Percentiles rank a stretch among this genome's conserved stretches.
phyloP scores from a whole-genome alignment of 345 rosid genomes.

The Syzygium grande region DNA sequence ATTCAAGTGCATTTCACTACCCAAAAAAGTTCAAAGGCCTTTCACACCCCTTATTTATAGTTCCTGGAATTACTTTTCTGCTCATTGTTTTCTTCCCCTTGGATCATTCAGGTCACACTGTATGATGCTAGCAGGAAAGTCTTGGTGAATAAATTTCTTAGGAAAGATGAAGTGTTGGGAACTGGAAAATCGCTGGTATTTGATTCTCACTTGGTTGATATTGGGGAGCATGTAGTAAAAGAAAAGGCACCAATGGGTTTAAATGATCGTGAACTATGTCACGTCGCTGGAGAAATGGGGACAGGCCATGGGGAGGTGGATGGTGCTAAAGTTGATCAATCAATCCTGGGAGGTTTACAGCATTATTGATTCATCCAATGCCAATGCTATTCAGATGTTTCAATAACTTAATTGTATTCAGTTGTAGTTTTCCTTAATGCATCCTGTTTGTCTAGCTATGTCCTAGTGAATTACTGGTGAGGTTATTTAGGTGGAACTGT shows the following conservation, averaged over 20 bases:
- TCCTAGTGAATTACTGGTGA: background rate
- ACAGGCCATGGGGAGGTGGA: background rate
- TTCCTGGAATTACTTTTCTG: background rate
- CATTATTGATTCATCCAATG: background rate
- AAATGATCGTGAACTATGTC: conserved; percentile 1
- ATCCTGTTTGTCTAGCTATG: background rate
- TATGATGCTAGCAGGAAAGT: conserved; percentile 37
- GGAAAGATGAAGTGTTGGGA: conserved; percentile 38
- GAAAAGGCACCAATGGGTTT: conserved; percentile 3
- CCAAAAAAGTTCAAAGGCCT: background rate
- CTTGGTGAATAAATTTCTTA: conserved; percentile 33
- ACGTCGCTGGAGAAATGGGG: background rate
- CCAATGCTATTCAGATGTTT: background rate
- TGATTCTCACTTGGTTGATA: conserved; percentile 35
- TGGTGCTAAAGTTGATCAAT: background rate
- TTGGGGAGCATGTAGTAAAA: conserved; percentile 35
- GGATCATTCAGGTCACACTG: conserved; percentile 32
- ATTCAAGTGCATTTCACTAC: background rate
- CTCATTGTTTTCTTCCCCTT: background rate
- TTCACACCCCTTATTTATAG: background rate
- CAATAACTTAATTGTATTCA: background rate
- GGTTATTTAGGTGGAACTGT: background rate
- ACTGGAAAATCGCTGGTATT: conserved; percentile 35
- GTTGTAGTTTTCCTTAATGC: background rate
- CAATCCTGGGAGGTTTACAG: conserved; percentile 15